Evolutionary conservation across 345 rosid genomes (phyloP), one percentile per base, ranked within the genome.

Genomic region (Laguncularia racemosa): DNA sequence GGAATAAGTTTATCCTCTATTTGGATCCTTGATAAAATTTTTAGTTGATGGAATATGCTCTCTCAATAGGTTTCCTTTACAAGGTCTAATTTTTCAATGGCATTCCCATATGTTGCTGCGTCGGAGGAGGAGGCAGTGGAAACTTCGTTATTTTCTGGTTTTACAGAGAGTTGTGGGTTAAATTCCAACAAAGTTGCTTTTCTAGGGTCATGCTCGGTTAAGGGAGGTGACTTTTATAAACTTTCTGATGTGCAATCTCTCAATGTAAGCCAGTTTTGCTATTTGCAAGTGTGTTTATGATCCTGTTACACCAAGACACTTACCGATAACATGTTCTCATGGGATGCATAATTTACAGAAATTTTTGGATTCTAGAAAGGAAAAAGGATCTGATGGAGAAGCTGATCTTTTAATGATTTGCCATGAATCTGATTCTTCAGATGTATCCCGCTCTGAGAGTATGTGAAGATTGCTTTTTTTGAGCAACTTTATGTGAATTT

Each of bases 61-160:
- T 62, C n/a, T 60, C 66, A 28, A 62, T 85, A 93, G 97, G 83
- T 33, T 53, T 82, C 85, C 12, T 84, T 67, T 71, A 68, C 71
- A 14, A 68, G 62, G 44, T 84, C 97, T 68, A 93, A 85, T 65
- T 85, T 85, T 69, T 93, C 99, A 54, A 52, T 89, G 95, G 99
- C 92, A 28, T 93, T 89, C 69, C 99, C 97, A 14, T 93, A 82
- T 56, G 80, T 93, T 72, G 59, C 81, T 67, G 68, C 87, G 38
- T 74, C 88, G n/a, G 81, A 75, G 71, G 84, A 83, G 66, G 87
- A 85, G 73, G 71, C 83, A 49, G 78, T 93, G 82, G 96, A 87
- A 71, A 76, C 49, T 59, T 69, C 76, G 43, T 80, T 93, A 78
- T 66, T 89, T 69, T 79, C 85, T 23, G 86, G 81, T 18, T 85